These are phyloP conservation scores for Exsudoporus floridanus DNA, from an alignment of 1,284 basidiomycete genomes.

Conservation along the genomic window DNA sequence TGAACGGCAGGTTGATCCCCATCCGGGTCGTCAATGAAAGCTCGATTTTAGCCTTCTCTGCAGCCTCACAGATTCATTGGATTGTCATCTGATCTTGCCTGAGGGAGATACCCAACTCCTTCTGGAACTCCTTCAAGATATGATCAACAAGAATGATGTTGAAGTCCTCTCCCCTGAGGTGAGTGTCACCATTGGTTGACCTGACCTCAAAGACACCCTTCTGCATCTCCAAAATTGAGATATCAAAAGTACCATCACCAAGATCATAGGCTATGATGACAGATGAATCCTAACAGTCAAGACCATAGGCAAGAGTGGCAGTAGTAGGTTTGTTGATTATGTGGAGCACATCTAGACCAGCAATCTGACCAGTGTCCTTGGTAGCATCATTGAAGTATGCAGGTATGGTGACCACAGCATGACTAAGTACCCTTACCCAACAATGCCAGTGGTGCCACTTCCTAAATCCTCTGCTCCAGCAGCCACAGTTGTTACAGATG, in stretches of 20 bases:
- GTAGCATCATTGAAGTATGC: conserved; percentile 99
- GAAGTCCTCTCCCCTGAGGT: conserved; percentile 98
- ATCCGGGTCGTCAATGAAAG: conserved; percentile 92
- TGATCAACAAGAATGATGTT: conserved; percentile 89
- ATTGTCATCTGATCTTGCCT: conserved; percentile 93
- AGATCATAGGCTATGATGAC: conserved; percentile 97
- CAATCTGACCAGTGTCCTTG: conserved; percentile 96
- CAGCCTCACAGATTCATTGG: conserved; percentile 97
- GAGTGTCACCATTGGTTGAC: conserved; percentile 98
- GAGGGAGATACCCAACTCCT: conserved; percentile 84
- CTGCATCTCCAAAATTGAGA: conserved; percentile 98
- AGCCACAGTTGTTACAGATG: too few relatives aligned
- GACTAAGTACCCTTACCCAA: too few relatives aligned
- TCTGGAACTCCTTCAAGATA: conserved; percentile 92
- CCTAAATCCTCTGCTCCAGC: too few relatives aligned
- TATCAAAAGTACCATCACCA: conserved; percentile 95
- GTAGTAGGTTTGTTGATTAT: conserved; percentile 99
- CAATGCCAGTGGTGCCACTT: too few relatives aligned
- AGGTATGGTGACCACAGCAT: conserved; percentile 90
- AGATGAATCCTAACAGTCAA: conserved; percentile 80
- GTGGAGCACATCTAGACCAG: conserved; percentile 94
- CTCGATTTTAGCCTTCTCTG: conserved; percentile 99
- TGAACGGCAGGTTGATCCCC: conserved; percentile 96
- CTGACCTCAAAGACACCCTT: conserved; percentile 99
- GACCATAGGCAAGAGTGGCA: conserved; percentile 95